Evolutionary conservation across 83 land plant genomes (phyloP).

Genomic region (Diphasiastrum complanatum): DNA sequence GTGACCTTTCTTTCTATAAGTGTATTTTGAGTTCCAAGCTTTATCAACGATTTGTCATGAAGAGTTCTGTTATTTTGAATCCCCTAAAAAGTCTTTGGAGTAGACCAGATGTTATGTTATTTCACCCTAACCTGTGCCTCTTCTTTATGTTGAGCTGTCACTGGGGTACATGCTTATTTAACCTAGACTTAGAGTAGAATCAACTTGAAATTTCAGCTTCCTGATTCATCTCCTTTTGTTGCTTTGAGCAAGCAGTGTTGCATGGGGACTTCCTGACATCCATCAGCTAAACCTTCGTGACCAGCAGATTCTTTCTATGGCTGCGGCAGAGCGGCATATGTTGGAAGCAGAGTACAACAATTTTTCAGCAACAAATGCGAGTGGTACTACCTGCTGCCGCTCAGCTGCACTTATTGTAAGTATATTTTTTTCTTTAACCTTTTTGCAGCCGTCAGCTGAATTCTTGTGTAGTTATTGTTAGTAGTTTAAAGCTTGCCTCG

Average conservation of each 20-base stretch:
- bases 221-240: conserved; percentile 1
- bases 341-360: conserved; percentile 22
- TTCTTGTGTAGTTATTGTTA: neutral
- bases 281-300: conserved; percentile 15
- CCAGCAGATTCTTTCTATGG: conserved; percentile 7
- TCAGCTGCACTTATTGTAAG: conserved; percentile 19
- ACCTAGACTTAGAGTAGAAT: too few species aligned
- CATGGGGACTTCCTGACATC: conserved; percentile 53
- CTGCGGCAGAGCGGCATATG: conserved; percentile 18
- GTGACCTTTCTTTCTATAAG: too few species aligned
- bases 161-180: too few species aligned
- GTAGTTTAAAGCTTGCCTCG: neutral
- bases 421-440: neutral
- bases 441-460: neutral
- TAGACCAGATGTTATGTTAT: too few species aligned
- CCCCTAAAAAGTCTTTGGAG: too few species aligned
- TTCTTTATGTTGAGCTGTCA: too few species aligned
- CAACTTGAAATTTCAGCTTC: neutral
- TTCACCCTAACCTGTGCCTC: too few species aligned
- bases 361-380: conserved; percentile 12
- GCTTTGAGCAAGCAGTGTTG: neutral
- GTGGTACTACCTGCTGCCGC: conserved; percentile 16
- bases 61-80: too few species aligned
- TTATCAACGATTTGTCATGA: too few species aligned
- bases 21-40: too few species aligned